A percentile compares a stretch with the other conserved stretches of the same genome.
Evolutionary conservation across 2,329 filamentous ascomycete species (phyloP).

Genomic region (Penicillium expansum): DNA sequence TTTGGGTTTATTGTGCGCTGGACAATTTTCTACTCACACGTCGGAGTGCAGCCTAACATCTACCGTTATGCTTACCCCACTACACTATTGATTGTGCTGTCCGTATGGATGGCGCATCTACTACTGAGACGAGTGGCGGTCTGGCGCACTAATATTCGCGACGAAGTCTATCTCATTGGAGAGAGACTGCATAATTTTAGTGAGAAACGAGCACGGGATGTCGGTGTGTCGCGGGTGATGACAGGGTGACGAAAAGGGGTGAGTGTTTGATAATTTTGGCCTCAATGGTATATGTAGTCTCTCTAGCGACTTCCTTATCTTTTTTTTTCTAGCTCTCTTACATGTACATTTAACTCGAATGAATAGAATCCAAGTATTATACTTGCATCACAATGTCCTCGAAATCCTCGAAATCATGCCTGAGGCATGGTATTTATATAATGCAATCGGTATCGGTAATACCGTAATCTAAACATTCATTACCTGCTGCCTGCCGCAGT

Average conservation of each 20-base stretch:
- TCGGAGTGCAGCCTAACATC: slow-evolving; percentile 41
- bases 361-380: background rate
- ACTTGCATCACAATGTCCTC: too few species aligned
- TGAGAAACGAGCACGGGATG: slow-evolving; percentile 48
- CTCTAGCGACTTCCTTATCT: background rate
- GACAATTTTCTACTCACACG: slow-evolving; percentile 35
- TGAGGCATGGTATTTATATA: background rate
- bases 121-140: slow-evolving; percentile 58
- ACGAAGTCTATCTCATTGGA: slow-evolving; percentile 95
- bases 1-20: slow-evolving; percentile 55
- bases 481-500: slow-evolving; percentile 35
- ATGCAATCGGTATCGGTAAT: background rate
- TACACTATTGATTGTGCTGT: slow-evolving; percentile 53
- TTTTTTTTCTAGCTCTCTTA: background rate
- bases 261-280: background rate
- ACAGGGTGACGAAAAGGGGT: slow-evolving; percentile 27
- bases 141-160: slow-evolving; percentile 79
- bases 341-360: background rate
- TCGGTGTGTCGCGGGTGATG: slow-evolving; percentile 40
- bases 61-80: slow-evolving; percentile 75
- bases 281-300: background rate
- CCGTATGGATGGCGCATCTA: slow-evolving; percentile 43
- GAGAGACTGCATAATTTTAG: slow-evolving; percentile 95
- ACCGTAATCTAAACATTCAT: slow-evolving; percentile 4
- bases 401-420: background rate